These are phyloP conservation scores for Solanum clarkiae DNA, from an alignment of 257 asterid genomes.

Conservation along the genomic window DNA sequence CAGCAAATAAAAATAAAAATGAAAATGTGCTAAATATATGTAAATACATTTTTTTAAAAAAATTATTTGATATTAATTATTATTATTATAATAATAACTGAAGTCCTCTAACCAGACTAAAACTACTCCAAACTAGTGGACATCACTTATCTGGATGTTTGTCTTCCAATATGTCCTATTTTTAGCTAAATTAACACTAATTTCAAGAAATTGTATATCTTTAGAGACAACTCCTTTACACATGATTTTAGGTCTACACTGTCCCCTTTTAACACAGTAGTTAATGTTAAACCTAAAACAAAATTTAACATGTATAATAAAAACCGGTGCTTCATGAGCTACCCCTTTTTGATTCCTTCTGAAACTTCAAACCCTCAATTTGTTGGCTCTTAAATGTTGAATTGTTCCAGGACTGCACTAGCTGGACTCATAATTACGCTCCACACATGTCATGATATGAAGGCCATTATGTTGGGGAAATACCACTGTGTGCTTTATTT, in stretches of 20 bases:
- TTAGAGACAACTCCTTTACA: background rate
- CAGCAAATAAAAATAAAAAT: background rate
- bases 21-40: background rate
- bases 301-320: background rate
- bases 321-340: background rate
- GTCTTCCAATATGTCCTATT: background rate
- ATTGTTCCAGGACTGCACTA: constrained; percentile 39
- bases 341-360: background rate
- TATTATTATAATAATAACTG: background rate
- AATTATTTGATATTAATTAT: background rate
- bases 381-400: background rate
- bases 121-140: background rate
- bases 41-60: background rate
- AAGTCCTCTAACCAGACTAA: background rate
- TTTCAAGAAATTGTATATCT: background rate
- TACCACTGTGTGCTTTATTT: constrained; percentile 80
- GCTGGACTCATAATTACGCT: constrained; percentile 50
- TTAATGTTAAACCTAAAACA: background rate
- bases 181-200: background rate
- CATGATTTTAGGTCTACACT: background rate
- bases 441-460: constrained; percentile 69
- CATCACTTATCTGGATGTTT: background rate
- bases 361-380: background rate
- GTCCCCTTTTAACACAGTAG: background rate
- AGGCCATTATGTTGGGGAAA: constrained; percentile 71